Conservation (phyloP, 768 basidiomycete species). For the Leccinum imitatum region DNA sequence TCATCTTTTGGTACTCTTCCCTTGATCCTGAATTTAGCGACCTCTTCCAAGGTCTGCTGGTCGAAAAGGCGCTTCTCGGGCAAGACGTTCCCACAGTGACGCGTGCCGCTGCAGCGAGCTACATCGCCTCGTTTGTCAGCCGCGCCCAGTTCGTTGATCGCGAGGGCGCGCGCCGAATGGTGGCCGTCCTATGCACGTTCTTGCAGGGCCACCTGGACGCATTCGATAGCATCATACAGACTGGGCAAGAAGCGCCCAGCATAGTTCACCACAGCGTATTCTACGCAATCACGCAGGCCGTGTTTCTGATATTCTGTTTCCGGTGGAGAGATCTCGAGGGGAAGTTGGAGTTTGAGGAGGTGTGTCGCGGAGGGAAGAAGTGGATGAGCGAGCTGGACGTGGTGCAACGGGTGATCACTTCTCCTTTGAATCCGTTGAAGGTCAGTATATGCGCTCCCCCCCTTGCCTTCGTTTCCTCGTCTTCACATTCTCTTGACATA, state of each 20-base stretch:
- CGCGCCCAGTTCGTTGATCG: slow-evolving; percentile 85
- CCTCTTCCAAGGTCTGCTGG: slow-evolving; percentile 92
- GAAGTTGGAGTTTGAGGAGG: slow-evolving; percentile 53
- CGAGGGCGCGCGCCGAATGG: slow-evolving; percentile 67
- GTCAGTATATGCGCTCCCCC: neutral
- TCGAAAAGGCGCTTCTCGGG: slow-evolving; percentile 80
- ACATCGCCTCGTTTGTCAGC: slow-evolving; percentile 89
- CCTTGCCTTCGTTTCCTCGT: neutral
- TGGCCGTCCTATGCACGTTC: slow-evolving; percentile 85
- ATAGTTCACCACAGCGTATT: slow-evolving; percentile 67
- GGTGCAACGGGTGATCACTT: slow-evolving; percentile 76
- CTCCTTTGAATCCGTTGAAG: slow-evolving; percentile 87
- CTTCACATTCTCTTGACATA: slow-evolving; percentile 28
- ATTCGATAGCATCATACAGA: slow-evolving; percentile 51
- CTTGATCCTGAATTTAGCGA: slow-evolving; percentile 87
- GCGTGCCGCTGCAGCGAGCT: slow-evolving; percentile 89
- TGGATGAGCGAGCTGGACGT: slow-evolving; percentile 86
- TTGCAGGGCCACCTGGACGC: slow-evolving; percentile 73
- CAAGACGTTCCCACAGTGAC: slow-evolving; percentile 64
- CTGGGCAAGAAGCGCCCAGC: slow-evolving; percentile 33
- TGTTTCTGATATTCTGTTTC: slow-evolving; percentile 98
- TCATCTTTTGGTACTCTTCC: slow-evolving; percentile 94
- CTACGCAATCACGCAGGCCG: slow-evolving; percentile 88
- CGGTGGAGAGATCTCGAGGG: slow-evolving; percentile 83
- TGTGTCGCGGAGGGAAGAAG: slow-evolving; percentile 50